Base-by-base conservation (phyloP, 2,329 filamentous ascomycete genomes). In the Coniella vitis region DNA sequence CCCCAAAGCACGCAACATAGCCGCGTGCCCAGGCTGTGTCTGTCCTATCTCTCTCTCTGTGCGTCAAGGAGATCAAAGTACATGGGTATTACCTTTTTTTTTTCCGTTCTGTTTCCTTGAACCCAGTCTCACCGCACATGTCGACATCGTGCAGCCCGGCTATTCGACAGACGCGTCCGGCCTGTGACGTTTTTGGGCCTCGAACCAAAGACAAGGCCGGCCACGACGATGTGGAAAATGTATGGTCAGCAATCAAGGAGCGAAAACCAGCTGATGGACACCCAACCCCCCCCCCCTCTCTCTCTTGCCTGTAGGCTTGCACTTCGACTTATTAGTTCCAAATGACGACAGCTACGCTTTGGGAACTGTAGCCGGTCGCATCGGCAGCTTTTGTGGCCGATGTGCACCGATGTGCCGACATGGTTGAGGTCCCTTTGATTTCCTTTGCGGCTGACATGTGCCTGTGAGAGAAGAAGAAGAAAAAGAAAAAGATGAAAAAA, bases 371-470 rank as follows among this genome's bases (percentile, higher is more conserved):
- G 19, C 17, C 47, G 40, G 35, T 36, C 25, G 16, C 25, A 40
- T 49, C 47, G 47, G 47, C 36, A 39, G 35, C 41, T 49, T 29
- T 39, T 34, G 14, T 19, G 35, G 36, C 47, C 47, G 47, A 49
- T 17, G 13, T 29, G 13, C 47, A 32, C 40, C 40, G 40, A 49
- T 32, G 37, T 16, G 34, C 47, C 47, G 47, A 49, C 47, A 35
- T 45, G 38, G 22, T 17, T 10, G 25, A 10, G 5, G 25, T 29
- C 5, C 19, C 36, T 36, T n/a, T 45, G 47, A 35, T 25, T 21
- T 34, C 21, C 16, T n/a, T 17, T 32, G 19, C 17, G 21, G 16
- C 5, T 22, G n/a, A n/a, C n/a, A n/a, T n/a, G n/a, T n/a, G n/a
- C n/a, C n/a, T n/a, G n/a, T n/a, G n/a, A n/a, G n/a, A n/a, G n/a